A percentile compares a stretch with the other conserved stretches of the same genome.
Evolutionary conservation across 2,329 filamentous ascomycete genomes (phyloP).

Genomic region (Aspergillus brasiliensis): DNA sequence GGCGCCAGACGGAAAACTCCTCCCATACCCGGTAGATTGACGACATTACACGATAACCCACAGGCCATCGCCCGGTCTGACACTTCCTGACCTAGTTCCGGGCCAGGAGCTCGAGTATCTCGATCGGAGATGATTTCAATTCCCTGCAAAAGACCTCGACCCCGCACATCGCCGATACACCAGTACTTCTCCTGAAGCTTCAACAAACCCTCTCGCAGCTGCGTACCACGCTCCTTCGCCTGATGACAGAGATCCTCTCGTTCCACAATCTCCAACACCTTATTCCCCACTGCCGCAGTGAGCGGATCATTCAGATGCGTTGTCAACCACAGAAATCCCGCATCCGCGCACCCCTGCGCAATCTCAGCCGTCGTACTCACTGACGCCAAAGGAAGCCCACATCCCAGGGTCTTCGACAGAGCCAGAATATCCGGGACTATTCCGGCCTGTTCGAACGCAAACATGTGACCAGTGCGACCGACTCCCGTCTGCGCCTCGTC

Average conservation of each 20-base stretch:
- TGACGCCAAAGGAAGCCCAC: conserved; percentile 61
- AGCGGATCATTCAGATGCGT: conserved; percentile 66
- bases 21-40: conserved; percentile 56
- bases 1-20: conserved; percentile 63
- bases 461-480: conserved; percentile 59
- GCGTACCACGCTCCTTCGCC: conserved; percentile 47
- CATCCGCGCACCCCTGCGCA: conserved; percentile 50
- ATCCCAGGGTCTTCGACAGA: conserved; percentile 63
- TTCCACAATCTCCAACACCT: conserved; percentile 63
- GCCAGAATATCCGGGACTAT: conserved; percentile 62
- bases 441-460: conserved; percentile 57
- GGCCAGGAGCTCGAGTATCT: conserved; percentile 50
- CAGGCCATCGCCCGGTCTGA: conserved; percentile 53
- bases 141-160: conserved; percentile 60
- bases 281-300: conserved; percentile 61
- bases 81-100: conserved; percentile 53
- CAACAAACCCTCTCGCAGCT: conserved; percentile 53
- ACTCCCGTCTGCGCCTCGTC: conserved; percentile 64
- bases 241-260: conserved; percentile 56
- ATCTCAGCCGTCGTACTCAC: conserved; percentile 60
- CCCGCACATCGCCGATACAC: conserved; percentile 65
- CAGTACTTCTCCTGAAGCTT: conserved; percentile 54
- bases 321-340: conserved; percentile 60
- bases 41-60: conserved; percentile 61
- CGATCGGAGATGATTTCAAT: conserved; percentile 60